phyloP scores from a whole-genome alignment of 75 land plant species.

The Azolla pinnata region DNA sequence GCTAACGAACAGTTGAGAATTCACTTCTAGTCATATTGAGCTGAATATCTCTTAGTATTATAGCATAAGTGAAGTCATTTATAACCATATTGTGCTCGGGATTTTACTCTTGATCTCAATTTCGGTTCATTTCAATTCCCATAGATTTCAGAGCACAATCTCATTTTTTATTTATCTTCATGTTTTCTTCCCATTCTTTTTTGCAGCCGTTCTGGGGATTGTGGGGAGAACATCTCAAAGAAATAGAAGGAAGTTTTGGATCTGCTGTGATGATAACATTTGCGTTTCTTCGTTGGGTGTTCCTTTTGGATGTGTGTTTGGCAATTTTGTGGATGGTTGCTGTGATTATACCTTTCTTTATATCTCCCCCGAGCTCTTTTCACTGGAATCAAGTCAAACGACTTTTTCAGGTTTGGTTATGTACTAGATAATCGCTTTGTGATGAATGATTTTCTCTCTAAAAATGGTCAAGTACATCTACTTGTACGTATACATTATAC shows the following conservation, averaged over 20 bases:
- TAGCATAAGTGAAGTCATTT: too few relatives aligned
- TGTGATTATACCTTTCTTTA: constrained; percentile 20
- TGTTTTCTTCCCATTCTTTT: not conserved
- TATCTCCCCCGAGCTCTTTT: constrained; percentile 15
- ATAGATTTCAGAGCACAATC: too few relatives aligned
- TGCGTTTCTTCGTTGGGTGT: constrained; percentile 31
- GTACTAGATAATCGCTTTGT: not conserved
- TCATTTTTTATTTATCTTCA: too few relatives aligned
- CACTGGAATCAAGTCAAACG: constrained; percentile 10
- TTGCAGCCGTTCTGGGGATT: constrained; percentile 3
- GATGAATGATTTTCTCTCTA: too few relatives aligned
- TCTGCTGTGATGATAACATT: constrained; percentile 29
- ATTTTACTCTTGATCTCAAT: too few relatives aligned
- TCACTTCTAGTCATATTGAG: too few relatives aligned
- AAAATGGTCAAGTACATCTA: too few relatives aligned
- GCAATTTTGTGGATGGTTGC: constrained; percentile 16
- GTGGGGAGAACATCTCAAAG: constrained; percentile 13
- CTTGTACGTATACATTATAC: too few relatives aligned
- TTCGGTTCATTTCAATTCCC: too few relatives aligned
- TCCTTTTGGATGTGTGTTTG: constrained; percentile 15
- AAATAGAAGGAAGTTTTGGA: constrained; percentile 32
- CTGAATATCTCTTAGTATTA: too few relatives aligned
- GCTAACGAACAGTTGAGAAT: too few relatives aligned
- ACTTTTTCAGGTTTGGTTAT: not conserved
- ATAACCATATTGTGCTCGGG: too few relatives aligned